Conservation (phyloP, 2,329 filamentous ascomycete genomes). For the Sclerotinia glacialis region DNA sequence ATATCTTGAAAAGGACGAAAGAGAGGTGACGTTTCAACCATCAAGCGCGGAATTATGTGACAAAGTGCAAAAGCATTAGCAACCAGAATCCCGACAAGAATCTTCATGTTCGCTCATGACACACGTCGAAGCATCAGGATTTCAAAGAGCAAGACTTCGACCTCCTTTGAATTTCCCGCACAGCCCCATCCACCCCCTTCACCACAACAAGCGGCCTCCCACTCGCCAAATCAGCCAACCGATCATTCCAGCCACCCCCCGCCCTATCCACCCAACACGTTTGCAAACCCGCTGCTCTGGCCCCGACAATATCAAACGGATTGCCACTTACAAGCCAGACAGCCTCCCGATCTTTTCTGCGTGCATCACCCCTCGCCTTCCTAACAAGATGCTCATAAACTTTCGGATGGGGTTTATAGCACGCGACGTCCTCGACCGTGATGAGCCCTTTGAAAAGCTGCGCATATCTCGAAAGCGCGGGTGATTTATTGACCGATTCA, state of each 20-base stretch:
- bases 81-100: too few relatives aligned
- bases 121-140: not conserved
- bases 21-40: too few relatives aligned
- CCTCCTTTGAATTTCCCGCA: slow-evolving; percentile 42
- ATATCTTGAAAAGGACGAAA: too few relatives aligned
- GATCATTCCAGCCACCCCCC: slow-evolving; percentile 60
- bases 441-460: slow-evolving; percentile 53
- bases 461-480: slow-evolving; percentile 50
- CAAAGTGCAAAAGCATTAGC: too few relatives aligned
- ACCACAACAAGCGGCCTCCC: slow-evolving; percentile 54
- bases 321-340: slow-evolving; percentile 72
- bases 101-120: too few relatives aligned
- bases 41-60: too few relatives aligned
- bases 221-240: slow-evolving; percentile 48
- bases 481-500: slow-evolving; percentile 56
- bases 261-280: slow-evolving; percentile 65
- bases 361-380: slow-evolving; percentile 38
- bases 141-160: slow-evolving; percentile 30
- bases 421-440: slow-evolving; percentile 57
- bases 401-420: slow-evolving; percentile 64
- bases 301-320: slow-evolving; percentile 70
- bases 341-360: slow-evolving; percentile 42
- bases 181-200: slow-evolving; percentile 55
- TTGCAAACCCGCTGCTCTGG: slow-evolving; percentile 57
- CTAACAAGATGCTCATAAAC: slow-evolving; percentile 53